Base-by-base conservation (phyloP, 108 stramenopile species). In the Skeletonema costatum region DNA sequence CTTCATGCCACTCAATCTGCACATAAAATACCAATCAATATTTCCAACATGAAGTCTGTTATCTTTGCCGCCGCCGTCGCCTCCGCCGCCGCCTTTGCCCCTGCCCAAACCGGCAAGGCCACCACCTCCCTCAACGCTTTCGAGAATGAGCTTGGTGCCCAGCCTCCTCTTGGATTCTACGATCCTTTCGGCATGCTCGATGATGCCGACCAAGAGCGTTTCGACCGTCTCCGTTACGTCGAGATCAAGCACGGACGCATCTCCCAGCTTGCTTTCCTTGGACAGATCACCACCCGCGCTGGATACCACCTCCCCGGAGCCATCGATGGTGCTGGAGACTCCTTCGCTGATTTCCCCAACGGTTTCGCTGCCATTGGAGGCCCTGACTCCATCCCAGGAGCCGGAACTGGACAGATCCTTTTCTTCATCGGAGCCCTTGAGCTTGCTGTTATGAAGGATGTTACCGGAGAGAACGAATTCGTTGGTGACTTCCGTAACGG, bases 91-190 rank as follows among this genome's bases (percentile, higher is more conserved):
- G 89, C 89, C 31, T 78, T 81, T n/a, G 80, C 87, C 71, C 66
- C 80, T 66, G 71, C 64, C 65, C 81, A 85, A 65, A 89, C 92
- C 60, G 64, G 78, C 75, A 72, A 78, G 73, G 66, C 77, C 66
- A 60, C 82, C 66, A 78, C 82, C 65, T 41, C 82, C 31, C 81
- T 82, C 44, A 68, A 66, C 41, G 82, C 86, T 35, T 92, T 92
- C 87, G 91, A 92, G 73, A 66, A 76, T 60, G 91, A 85, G 73
- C 89, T 92, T 46, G 96, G 96, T 81, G 93, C 90, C 60, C 95
- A 96, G 80, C 80, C 88, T 61, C 93, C 93, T 38, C 89, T 95
- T 66, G 94, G 94, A 32, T 90, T 92, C 84, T 95, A 79, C 87
- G 93, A 94, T 86, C 92, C 92, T 32, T 67, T 93, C 21, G 78